phyloP scores from a whole-genome alignment of 2,329 filamentous ascomycete genomes.

The Trichoderma koningii region DNA sequence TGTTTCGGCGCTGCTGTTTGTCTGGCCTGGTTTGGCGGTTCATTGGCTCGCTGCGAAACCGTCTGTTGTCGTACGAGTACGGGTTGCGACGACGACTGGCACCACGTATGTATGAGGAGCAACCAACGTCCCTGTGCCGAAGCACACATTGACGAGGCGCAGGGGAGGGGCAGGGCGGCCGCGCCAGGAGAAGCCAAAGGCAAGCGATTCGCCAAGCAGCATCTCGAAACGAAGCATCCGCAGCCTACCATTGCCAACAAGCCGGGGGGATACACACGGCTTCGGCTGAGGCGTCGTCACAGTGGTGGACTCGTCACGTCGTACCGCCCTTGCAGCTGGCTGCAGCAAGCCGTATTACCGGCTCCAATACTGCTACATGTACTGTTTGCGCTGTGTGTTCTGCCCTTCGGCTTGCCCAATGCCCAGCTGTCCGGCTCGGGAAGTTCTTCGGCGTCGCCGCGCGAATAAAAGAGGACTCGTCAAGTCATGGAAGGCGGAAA shows the following conservation, averaged over 20 bases:
- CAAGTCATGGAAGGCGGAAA: neutral
- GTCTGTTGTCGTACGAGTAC: constrained; percentile 16
- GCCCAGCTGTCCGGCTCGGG: neutral
- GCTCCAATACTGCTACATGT: too few species aligned
- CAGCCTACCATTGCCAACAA: constrained; percentile 3
- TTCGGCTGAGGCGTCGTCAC: constrained; percentile 4
- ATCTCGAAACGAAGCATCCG: neutral
- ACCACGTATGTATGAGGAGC: constrained; percentile 15
- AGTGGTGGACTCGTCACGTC: neutral
- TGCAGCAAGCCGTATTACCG: too few species aligned
- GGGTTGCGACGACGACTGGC: constrained; percentile 1
- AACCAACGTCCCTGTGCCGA: neutral
- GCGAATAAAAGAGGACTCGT: constrained; percentile 12
- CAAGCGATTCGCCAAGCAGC: constrained; percentile 17
- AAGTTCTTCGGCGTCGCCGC: constrained; percentile 27
- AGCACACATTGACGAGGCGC: too few species aligned
- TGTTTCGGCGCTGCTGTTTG: neutral
- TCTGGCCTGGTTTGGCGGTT: neutral
- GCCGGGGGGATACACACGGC: neutral
- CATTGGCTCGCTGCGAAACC: constrained; percentile 24
- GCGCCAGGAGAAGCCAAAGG: neutral
- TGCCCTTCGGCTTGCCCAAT: neutral
- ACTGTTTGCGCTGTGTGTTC: neutral
- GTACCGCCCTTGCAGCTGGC: constrained; percentile 25
- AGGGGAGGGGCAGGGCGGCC: too few species aligned